Evolutionary conservation across 2,329 filamentous ascomycete genomes (phyloP), one percentile per base, ranked within the genome.

Genomic region (Colletotrichum higginsianum): DNA sequence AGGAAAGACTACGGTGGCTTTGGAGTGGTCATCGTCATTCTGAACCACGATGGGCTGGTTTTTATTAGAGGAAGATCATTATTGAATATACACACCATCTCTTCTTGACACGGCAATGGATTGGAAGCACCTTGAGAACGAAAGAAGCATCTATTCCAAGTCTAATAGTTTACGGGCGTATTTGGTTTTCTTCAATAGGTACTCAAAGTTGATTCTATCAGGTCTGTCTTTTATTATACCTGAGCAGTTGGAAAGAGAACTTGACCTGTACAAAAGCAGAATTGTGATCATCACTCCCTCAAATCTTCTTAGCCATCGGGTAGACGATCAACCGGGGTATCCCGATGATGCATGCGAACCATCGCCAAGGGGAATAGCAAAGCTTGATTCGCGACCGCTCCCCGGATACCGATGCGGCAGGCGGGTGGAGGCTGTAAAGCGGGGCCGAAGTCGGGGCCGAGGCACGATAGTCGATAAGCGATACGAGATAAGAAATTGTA

Each of bases 301-400:
- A 57, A n/a, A 23, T 57, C n/a, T 3, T 2, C 12, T 2, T 5
- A 23, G n/a, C 7, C n/a, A 42, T 53, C 55, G 7, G n/a, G 21
- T 4, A 15, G 23, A 49, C 5, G 18, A 9, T 18, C 23, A 53
- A 21, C 15, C 26, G 12, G n/a, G 13, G 7, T n/a, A 16, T 44
- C 23, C 47, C 35, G 44, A 53, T 44, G 56, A 50, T 42, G 18
- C 26, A 23, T n/a, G 16, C 30, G 38, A 38, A 42, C 35, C 50
- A 38, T 44, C 65, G 52, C 44, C 67, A 67, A 57, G 67, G 47
- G 23, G 23, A 50, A 61, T 23, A n/a, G 50, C 11, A 71, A 71
- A 71, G 67, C 67, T 57, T 71, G 63, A 66, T 71, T 71, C 67
- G 42, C 63, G 56, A 50, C 63, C 40, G 56, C 44, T 55, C 44